A percentile compares a stretch with the other conserved stretches of the same genome.
Conservation (phyloP, 2,329 filamentous ascomycete genomes). For the Fusarium nanum region DNA sequence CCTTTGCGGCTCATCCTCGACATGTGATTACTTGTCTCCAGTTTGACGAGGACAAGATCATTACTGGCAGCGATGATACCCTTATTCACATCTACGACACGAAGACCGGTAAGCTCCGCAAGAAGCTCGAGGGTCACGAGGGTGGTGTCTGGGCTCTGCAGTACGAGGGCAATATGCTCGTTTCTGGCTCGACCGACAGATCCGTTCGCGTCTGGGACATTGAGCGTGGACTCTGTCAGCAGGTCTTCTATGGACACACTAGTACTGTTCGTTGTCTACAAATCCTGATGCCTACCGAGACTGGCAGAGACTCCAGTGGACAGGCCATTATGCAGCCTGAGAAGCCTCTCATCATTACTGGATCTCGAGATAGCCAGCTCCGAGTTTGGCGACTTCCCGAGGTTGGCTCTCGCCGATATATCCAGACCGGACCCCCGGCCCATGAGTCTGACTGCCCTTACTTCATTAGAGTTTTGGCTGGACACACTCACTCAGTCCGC, state of each 20-base stretch:
- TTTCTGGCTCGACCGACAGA: constrained; percentile 95
- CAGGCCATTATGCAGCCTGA: constrained; percentile 88
- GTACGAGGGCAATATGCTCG: constrained; percentile 93
- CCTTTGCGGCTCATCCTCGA: constrained; percentile 94
- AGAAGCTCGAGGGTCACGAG: constrained; percentile 90
- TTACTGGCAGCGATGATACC: constrained; percentile 97
- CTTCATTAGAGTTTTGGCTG: constrained; percentile 86
- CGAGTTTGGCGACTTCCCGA: constrained; percentile 94
- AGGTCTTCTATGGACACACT: constrained; percentile 97
- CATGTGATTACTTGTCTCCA: constrained; percentile 98
- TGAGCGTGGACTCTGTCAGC: constrained; percentile 88
- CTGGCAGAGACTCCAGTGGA: constrained; percentile 77
- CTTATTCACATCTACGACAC: constrained; percentile 99
- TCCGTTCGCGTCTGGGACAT: constrained; percentile 99
- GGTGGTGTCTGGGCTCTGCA: constrained; percentile 98
- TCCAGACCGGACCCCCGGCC: constrained; percentile 80
- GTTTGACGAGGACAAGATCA: constrained; percentile 97
- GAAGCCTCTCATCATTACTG: constrained; percentile 95
- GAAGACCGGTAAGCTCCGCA: constrained; percentile 87
- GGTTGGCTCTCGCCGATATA: constrained; percentile 79
- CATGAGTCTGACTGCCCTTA: constrained; percentile 89
- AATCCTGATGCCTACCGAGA: constrained; percentile 87
- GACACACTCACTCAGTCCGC: constrained; percentile 92
- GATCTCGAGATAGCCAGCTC: constrained; percentile 92
- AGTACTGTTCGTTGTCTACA: constrained; percentile 96